Evolutionary conservation across 306 rosid genomes (phyloP).

Genomic region (Vigna reflexopilosa): DNA sequence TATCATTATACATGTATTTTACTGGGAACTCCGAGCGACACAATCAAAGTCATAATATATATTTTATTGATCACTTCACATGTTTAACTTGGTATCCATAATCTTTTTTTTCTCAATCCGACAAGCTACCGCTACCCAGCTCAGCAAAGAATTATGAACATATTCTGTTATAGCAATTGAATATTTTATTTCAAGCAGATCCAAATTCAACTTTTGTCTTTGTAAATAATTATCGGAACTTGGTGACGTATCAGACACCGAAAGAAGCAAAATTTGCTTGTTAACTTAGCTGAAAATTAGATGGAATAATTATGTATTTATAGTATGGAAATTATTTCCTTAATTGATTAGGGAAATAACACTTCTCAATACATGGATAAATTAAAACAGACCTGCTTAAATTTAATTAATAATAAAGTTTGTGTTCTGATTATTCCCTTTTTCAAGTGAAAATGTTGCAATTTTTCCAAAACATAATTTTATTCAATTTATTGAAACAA

Average conservation of each 20-base stretch:
- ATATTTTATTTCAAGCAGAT: conserved; percentile 11
- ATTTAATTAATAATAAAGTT: too few species aligned
- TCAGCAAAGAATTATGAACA: background rate
- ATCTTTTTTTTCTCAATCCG: too few species aligned
- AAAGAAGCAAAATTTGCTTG: background rate
- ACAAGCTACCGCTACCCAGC: background rate
- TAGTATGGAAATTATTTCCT: background rate
- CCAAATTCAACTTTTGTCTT: conserved; percentile 4
- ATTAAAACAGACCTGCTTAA: too few species aligned
- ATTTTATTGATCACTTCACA: background rate
- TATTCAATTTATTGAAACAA: too few species aligned
- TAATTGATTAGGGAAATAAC: background rate
- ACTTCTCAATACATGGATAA: too few species aligned
- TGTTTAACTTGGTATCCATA: background rate
- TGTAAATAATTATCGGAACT: background rate
- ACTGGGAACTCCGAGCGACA: background rate
- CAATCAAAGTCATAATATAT: background rate
- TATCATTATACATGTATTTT: background rate
- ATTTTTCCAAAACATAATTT: background rate
- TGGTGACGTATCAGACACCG: background rate
- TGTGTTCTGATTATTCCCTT: too few species aligned
- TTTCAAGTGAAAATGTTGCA: too few species aligned
- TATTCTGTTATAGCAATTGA: background rate
- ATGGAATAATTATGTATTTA: background rate
- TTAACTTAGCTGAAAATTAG: background rate